A percentile compares a stretch with the other conserved stretches of the same genome.
Conservation (phyloP, 2,329 filamentous ascomycete species). For the Metarhizium album region DNA sequence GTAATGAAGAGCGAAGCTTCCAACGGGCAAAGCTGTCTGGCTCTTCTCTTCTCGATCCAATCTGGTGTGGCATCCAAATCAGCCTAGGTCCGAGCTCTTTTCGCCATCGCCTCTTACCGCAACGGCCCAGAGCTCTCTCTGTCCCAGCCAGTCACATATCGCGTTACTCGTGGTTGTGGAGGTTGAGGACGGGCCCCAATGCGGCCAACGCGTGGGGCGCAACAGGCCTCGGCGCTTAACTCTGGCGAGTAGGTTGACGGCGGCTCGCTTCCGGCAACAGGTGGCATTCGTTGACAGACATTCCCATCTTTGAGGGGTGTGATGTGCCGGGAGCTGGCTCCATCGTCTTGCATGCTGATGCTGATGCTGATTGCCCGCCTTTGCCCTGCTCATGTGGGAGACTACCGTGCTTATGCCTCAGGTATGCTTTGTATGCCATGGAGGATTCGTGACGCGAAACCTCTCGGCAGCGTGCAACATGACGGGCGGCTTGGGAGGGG, state of each 20-base stretch:
- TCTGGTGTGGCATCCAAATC: neutral
- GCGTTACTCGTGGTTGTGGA: slow-evolving; percentile 10
- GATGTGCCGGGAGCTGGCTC: neutral
- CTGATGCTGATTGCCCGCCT: too few relatives aligned
- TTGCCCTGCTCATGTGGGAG: neutral
- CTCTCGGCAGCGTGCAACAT: neutral
- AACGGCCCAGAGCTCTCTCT: neutral
- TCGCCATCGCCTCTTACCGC: slow-evolving; percentile 1
- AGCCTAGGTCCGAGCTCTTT: neutral
- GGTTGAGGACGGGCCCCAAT: slow-evolving; percentile 8
- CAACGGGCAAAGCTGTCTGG: neutral
- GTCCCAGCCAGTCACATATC: slow-evolving; percentile 10
- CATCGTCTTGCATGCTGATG: neutral
- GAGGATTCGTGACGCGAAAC: neutral
- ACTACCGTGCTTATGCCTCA: neutral
- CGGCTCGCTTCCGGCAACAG: slow-evolving; percentile 31
- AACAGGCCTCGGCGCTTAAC: slow-evolving; percentile 49
- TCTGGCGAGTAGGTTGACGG: slow-evolving; percentile 20
- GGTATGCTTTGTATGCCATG: neutral
- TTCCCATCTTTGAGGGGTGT: neutral
- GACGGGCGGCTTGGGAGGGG: neutral
- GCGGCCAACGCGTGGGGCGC: slow-evolving; percentile 26
- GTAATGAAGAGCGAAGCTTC: neutral
- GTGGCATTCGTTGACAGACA: slow-evolving; percentile 18
- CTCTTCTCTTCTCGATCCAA: neutral